Evolutionary conservation across 768 basidiomycete genomes (phyloP).

Genomic region (Pleurotus tuoliensis): DNA sequence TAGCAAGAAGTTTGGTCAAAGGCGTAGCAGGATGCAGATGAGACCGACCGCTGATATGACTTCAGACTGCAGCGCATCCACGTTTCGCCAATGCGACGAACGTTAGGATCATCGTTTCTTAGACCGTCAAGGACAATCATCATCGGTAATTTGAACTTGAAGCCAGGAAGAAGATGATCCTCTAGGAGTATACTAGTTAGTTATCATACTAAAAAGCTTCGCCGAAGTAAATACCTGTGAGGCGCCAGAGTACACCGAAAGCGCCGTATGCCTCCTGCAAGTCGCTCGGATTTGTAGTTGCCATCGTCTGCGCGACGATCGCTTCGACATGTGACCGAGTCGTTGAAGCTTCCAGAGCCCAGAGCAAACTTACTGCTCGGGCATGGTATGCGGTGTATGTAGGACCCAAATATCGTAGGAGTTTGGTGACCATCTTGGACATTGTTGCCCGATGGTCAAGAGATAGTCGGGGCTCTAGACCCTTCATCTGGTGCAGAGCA

Average conservation of each 20-base stretch:
- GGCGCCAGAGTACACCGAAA: constrained; percentile 90
- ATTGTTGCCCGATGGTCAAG: constrained; percentile 57
- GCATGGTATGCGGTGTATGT: constrained; percentile 71
- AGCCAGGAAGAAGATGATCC: constrained; percentile 77
- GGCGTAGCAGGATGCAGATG: not conserved
- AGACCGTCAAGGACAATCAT: constrained; percentile 84
- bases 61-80: constrained; percentile 96
- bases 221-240: constrained; percentile 55
- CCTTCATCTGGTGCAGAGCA: constrained; percentile 46
- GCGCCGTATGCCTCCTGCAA: constrained; percentile 70
- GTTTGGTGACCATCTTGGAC: constrained; percentile 56
- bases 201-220: not conserved
- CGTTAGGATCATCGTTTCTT: constrained; percentile 66
- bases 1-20: constrained; percentile 1
- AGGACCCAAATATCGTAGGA: constrained; percentile 71
- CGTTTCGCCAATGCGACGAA: constrained; percentile 83
- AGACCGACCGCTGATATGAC: constrained; percentile 78
- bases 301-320: constrained; percentile 71
- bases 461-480: constrained; percentile 47
- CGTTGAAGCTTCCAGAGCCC: constrained; percentile 66
- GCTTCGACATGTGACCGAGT: constrained; percentile 68
- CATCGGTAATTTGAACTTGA: constrained; percentile 80
- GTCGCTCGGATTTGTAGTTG: constrained; percentile 42
- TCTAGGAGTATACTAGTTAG: constrained; percentile 40
- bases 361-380: constrained; percentile 77